phyloP scores from a whole-genome alignment of 805 yeast genomes.

The Clavispora phyllophila region DNA sequence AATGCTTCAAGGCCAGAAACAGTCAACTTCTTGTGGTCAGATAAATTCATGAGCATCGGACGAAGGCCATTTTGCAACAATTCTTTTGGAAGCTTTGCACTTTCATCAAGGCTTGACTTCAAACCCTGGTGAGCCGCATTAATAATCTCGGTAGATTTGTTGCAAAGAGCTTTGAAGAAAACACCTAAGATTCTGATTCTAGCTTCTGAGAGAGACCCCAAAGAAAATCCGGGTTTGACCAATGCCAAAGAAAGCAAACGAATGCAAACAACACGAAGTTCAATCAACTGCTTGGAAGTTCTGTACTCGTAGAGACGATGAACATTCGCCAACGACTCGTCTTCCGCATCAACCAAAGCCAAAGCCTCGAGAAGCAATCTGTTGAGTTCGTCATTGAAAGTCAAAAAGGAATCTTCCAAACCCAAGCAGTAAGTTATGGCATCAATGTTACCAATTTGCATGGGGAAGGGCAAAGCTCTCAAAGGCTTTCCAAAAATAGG shows the following conservation, averaged over 20 bases:
- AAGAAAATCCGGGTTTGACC: slow-evolving; percentile 76
- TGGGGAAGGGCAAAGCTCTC: slow-evolving; percentile 94
- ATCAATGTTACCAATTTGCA: slow-evolving; percentile 98
- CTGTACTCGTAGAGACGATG: slow-evolving; percentile 81
- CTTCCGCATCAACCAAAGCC: slow-evolving; percentile 96
- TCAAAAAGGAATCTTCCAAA: slow-evolving; percentile 73
- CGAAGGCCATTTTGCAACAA: slow-evolving; percentile 89
- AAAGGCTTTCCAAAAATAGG: slow-evolving; percentile 97
- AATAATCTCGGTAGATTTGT: slow-evolving; percentile 78
- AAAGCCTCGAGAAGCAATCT: slow-evolving; percentile 84
- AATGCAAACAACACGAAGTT: slow-evolving; percentile 86
- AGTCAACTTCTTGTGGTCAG: slow-evolving; percentile 87
- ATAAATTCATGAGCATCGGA: slow-evolving; percentile 91
- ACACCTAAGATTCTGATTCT: slow-evolving; percentile 86
- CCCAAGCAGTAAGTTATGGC: slow-evolving; percentile 91
- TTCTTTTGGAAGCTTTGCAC: slow-evolving; percentile 88
- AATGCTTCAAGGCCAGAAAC: slow-evolving; percentile 88
- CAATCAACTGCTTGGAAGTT: slow-evolving; percentile 83
- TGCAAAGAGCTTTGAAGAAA: slow-evolving; percentile 87
- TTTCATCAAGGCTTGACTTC: slow-evolving; percentile 75
- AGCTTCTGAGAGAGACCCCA: slow-evolving; percentile 70
- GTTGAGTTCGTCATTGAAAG: slow-evolving; percentile 83
- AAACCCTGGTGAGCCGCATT: slow-evolving; percentile 92
- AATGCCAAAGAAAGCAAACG: slow-evolving; percentile 75
- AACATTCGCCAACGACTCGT: slow-evolving; percentile 85